Conservation (phyloP, 179 eudicot genomes). For the Silene coronaria region DNA sequence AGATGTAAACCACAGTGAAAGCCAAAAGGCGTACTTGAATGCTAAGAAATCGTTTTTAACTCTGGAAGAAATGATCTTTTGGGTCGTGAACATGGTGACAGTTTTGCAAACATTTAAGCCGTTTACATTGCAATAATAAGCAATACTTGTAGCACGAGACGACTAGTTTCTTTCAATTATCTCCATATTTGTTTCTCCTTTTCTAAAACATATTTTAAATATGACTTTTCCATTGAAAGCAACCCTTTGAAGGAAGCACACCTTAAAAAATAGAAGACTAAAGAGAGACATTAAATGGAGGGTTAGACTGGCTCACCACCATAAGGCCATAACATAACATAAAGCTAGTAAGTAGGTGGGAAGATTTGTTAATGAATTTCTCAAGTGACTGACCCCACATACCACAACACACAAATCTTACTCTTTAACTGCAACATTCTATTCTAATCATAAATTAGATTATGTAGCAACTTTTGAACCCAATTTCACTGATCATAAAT, state of each 20-base stretch:
- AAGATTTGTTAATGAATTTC: slow-evolving; percentile 12
- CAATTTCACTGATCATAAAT: background rate
- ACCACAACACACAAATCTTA: slow-evolving; percentile 7
- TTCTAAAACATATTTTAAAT: background rate
- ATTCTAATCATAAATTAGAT: slow-evolving; percentile 19
- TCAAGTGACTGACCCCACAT: slow-evolving; percentile 21
- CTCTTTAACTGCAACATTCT: background rate
- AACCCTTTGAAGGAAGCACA: background rate
- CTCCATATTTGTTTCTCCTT: background rate
- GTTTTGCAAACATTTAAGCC: background rate
- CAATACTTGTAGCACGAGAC: background rate
- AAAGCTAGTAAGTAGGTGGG: slow-evolving; percentile 13
- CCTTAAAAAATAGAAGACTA: slow-evolving; percentile 1
- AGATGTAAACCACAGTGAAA: background rate
- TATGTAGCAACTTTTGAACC: slow-evolving; percentile 11
- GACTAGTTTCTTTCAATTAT: background rate
- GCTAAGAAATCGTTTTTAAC: background rate
- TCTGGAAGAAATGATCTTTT: background rate
- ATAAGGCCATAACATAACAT: too few relatives aligned
- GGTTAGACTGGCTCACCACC: slow-evolving; percentile 5
- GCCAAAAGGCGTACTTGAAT: background rate
- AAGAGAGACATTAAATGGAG: slow-evolving; percentile 19
- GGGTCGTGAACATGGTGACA: background rate
- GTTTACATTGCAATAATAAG: background rate
- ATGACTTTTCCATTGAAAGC: background rate